Evolutionary conservation across 2,329 filamentous ascomycete species (phyloP).

Genomic region (Ophiocordyceps sinensis): DNA sequence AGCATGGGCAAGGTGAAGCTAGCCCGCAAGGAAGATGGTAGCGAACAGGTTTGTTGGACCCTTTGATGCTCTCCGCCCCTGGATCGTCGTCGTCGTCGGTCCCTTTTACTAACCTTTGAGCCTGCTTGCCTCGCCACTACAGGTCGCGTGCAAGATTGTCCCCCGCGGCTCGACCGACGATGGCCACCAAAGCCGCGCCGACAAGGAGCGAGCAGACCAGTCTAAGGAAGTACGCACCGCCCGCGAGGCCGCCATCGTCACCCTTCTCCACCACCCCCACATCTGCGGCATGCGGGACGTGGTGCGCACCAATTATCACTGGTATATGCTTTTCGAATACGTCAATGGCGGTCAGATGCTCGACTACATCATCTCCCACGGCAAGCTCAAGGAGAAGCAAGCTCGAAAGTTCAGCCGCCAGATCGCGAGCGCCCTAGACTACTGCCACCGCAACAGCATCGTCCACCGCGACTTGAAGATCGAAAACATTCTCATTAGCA

Average conservation of each 20-base stretch:
- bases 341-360: slow-evolving; percentile 99
- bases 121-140: slow-evolving; percentile 1
- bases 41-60: slow-evolving; percentile 59
- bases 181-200: slow-evolving; percentile 51
- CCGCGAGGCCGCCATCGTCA: slow-evolving; percentile 91
- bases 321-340: slow-evolving; percentile 99
- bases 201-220: slow-evolving; percentile 83
- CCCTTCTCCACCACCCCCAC: slow-evolving; percentile 83
- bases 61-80: not conserved
- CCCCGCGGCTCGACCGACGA: slow-evolving; percentile 83
- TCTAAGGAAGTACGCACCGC: slow-evolving; percentile 94
- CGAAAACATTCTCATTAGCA: slow-evolving; percentile 97
- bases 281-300: slow-evolving; percentile 94
- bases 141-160: slow-evolving; percentile 94
- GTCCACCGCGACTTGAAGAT: slow-evolving; percentile 97
- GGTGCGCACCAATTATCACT: slow-evolving; percentile 90
- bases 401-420: slow-evolving; percentile 95
- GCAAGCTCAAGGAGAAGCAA: slow-evolving; percentile 94
- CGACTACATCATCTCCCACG: slow-evolving; percentile 98
- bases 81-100: not conserved
- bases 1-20: slow-evolving; percentile 99
- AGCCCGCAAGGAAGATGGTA: slow-evolving; percentile 76
- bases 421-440: slow-evolving; percentile 91
- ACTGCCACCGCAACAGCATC: slow-evolving; percentile 95
- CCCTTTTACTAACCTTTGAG: not conserved